These are phyloP conservation scores for Diaporthe sp. DNA, from an alignment of 2,329 filamentous ascomycete genomes.

Conservation along the genomic window DNA sequence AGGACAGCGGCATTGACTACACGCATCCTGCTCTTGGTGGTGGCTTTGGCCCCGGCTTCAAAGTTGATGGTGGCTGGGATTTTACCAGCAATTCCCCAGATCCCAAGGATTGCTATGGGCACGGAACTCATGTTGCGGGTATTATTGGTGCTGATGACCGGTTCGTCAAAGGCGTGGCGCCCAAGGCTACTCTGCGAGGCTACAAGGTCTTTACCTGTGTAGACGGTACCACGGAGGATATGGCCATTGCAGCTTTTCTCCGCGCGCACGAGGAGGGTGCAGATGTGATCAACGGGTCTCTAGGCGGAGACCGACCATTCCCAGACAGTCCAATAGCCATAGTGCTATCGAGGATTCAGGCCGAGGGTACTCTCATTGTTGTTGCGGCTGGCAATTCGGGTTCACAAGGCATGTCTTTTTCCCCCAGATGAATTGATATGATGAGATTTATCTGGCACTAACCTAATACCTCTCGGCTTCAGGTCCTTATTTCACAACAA, in stretches of 20 bases:
- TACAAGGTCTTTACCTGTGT: constrained; percentile 46
- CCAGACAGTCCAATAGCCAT: too few species aligned
- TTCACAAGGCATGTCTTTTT: neutral
- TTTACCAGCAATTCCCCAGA: constrained; percentile 43
- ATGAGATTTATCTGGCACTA: neutral
- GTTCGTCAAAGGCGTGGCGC: constrained; percentile 50
- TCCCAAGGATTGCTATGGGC: constrained; percentile 54
- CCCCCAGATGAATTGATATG: neutral
- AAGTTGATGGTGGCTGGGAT: constrained; percentile 47
- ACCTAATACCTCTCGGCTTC: neutral
- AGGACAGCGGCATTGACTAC: constrained; percentile 59
- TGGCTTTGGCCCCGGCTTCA: constrained; percentile 56
- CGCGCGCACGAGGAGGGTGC: neutral
- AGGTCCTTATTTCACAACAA: constrained; percentile 11
- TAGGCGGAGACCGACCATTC: too few species aligned
- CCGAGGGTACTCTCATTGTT: too few species aligned
- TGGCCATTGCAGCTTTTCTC: constrained; percentile 2
- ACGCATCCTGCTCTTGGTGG: constrained; percentile 64
- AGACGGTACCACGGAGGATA: neutral
- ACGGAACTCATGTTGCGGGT: constrained; percentile 60
- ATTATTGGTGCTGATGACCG: constrained; percentile 59
- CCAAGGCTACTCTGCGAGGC: constrained; percentile 48
- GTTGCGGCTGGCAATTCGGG: too few species aligned
- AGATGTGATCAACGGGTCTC: neutral
- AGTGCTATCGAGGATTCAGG: too few species aligned